Conservation (phyloP, 306 rosid genomes). For the Corylus americana region DNA sequence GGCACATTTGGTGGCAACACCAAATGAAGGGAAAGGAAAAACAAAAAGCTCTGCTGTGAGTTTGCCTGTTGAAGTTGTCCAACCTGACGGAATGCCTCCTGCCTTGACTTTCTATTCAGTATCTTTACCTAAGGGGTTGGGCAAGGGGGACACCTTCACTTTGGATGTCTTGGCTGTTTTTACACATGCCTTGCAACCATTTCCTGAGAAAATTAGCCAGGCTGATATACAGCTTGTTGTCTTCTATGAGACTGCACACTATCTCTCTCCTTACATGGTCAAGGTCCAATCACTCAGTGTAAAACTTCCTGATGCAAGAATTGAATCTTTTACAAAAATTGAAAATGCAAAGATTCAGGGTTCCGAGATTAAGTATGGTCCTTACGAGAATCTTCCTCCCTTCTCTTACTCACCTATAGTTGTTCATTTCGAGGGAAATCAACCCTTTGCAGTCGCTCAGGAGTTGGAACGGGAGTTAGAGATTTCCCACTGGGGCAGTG, state of each 20-base stretch:
- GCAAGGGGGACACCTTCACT: slow-evolving; percentile 61
- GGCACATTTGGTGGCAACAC: slow-evolving; percentile 58
- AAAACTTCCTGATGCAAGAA: slow-evolving; percentile 85
- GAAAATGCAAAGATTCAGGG: slow-evolving; percentile 72
- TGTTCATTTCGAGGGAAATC: slow-evolving; percentile 86
- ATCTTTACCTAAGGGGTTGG: slow-evolving; percentile 71
- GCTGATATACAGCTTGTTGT: slow-evolving; percentile 86
- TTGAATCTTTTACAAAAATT: slow-evolving; percentile 77
- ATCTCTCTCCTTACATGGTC: slow-evolving; percentile 80
- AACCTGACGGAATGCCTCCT: slow-evolving; percentile 60
- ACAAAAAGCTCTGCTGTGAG: slow-evolving; percentile 47
- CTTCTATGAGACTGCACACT: slow-evolving; percentile 76
- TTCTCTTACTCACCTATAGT: slow-evolving; percentile 65
- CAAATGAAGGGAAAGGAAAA: slow-evolving; percentile 74
- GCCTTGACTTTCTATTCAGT: slow-evolving; percentile 63
- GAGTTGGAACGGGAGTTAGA: slow-evolving; percentile 87
- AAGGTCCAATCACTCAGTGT: slow-evolving; percentile 68
- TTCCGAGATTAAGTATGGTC: slow-evolving; percentile 92
- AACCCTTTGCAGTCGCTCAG: slow-evolving; percentile 85
- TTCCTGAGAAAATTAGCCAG: slow-evolving; percentile 87
- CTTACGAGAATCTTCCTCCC: slow-evolving; percentile 73
- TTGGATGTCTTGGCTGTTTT: slow-evolving; percentile 76
- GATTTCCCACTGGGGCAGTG: slow-evolving; percentile 96
- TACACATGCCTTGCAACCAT: slow-evolving; percentile 62
- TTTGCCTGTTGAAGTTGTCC: slow-evolving; percentile 52